Evolutionary conservation across 306 rosid species (phyloP).

Genomic region (Lathyrus tuberosus): DNA sequence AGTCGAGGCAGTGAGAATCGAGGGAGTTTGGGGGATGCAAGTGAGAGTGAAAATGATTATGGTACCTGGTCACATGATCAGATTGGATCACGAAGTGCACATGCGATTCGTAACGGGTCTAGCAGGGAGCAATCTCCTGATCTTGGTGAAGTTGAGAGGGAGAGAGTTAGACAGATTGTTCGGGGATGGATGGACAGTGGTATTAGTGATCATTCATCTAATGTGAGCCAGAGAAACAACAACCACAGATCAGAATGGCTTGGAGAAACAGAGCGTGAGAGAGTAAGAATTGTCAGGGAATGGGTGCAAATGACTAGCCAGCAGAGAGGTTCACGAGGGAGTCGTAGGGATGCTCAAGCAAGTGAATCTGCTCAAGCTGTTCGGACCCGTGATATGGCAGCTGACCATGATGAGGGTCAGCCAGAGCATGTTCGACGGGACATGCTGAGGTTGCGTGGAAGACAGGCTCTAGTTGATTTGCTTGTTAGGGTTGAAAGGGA

Average conservation of each 20-base stretch:
- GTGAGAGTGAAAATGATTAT: conserved; percentile 93
- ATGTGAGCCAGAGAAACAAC: conserved; percentile 70
- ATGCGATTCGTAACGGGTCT: conserved; percentile 59
- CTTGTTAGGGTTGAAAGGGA: conserved; percentile 93
- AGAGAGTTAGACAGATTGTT: conserved; percentile 95
- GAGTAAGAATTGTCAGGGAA: conserved; percentile 97
- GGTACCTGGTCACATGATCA: conserved; percentile 87
- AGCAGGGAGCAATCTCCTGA: conserved; percentile 99
- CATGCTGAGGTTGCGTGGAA: conserved; percentile 87
- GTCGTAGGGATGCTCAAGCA: conserved; percentile 71
- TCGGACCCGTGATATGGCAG: conserved; percentile 54
- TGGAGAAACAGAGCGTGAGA: conserved; percentile 99
- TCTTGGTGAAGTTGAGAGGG: conserved; percentile 99
- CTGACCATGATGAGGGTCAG: conserved; percentile 85
- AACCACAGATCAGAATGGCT: conserved; percentile 93
- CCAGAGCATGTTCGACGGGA: conserved; percentile 91
- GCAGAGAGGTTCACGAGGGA: conserved; percentile 89
- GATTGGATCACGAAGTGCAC: conserved; percentile 62
- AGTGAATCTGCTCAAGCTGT: conserved; percentile 60
- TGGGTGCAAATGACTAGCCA: conserved; percentile 99
- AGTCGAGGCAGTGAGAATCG: conserved; percentile 84
- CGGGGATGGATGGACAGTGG: conserved; percentile 99
- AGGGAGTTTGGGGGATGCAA: conserved; percentile 87
- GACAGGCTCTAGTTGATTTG: conserved; percentile 93
- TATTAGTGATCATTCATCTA: conserved; percentile 75